Evolutionary conservation across 1,284 basidiomycete genomes (phyloP).

Genomic region (Rhodotorula sp.): DNA sequence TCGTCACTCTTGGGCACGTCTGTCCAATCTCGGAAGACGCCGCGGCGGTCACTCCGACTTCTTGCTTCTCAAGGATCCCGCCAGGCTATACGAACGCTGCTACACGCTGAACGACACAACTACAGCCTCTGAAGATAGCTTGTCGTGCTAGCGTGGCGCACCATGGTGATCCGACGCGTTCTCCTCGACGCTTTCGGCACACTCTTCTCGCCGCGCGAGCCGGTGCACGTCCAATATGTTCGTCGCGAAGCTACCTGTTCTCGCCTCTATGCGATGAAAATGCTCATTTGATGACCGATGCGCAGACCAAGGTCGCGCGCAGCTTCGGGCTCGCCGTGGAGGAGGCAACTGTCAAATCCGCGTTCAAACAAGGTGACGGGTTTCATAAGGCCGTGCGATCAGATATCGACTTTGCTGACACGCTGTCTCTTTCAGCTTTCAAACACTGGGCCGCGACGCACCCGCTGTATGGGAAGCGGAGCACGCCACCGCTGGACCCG

Average conservation of each 20-base stretch:
- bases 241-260: neutral
- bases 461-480: slow-evolving; percentile 43
- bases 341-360: slow-evolving; percentile 26
- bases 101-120: neutral
- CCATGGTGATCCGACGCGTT: slow-evolving; percentile 24
- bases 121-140: neutral
- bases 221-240: slow-evolving; percentile 41
- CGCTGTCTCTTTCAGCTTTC: slow-evolving; percentile 23
- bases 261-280: too few relatives aligned
- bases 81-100: too few relatives aligned
- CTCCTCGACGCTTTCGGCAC: slow-evolving; percentile 42
- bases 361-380: slow-evolving; percentile 30
- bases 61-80: too few relatives aligned
- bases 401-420: neutral
- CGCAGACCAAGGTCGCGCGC: slow-evolving; percentile 16
- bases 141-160: neutral
- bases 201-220: slow-evolving; percentile 36
- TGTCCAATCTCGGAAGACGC: too few relatives aligned
- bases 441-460: slow-evolving; percentile 25
- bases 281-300: neutral
- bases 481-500: slow-evolving; percentile 32
- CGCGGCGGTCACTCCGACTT: too few relatives aligned
- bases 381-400: neutral
- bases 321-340: slow-evolving; percentile 29
- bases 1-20: too few relatives aligned